Evolutionary conservation across 306 rosid genomes (phyloP).

Genomic region (Castanea crenata): DNA sequence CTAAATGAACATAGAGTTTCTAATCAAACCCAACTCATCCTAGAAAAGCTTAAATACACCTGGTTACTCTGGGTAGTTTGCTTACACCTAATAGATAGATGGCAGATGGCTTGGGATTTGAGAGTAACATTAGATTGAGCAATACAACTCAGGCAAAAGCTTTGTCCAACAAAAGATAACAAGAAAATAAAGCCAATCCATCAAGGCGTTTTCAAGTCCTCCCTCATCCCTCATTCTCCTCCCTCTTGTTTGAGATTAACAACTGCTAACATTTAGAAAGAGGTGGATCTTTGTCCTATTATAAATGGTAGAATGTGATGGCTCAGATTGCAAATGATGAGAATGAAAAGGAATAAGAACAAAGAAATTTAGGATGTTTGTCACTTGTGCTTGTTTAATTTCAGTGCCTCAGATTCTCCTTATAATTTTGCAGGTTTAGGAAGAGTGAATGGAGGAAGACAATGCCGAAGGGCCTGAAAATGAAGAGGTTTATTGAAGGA

Average conservation of each 20-base stretch:
- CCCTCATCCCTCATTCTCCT: not conserved
- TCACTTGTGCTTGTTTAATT: not conserved
- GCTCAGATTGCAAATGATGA: not conserved
- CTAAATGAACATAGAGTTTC: not conserved
- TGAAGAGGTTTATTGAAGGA: conserved; percentile 78
- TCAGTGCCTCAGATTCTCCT: conserved; percentile 14
- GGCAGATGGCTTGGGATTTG: not conserved
- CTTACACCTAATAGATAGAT: not conserved
- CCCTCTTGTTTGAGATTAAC: not conserved
- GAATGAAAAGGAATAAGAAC: not conserved
- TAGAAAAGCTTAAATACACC: not conserved
- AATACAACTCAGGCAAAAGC: not conserved
- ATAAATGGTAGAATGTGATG: not conserved
- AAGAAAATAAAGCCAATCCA: not conserved
- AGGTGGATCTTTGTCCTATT: not conserved
- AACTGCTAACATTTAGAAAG: not conserved
- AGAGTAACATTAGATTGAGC: not conserved
- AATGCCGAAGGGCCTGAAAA: conserved; percentile 82
- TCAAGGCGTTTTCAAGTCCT: not conserved
- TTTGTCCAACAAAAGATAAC: not conserved
- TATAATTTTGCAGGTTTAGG: conserved; percentile 62
- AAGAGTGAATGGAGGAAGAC: conserved; percentile 87
- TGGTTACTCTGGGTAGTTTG: not conserved
- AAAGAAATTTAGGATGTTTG: not conserved
- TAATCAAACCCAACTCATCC: not conserved